Conservation (phyloP, 208 protist genomes). For the Trypanosoma scelopori region DNA sequence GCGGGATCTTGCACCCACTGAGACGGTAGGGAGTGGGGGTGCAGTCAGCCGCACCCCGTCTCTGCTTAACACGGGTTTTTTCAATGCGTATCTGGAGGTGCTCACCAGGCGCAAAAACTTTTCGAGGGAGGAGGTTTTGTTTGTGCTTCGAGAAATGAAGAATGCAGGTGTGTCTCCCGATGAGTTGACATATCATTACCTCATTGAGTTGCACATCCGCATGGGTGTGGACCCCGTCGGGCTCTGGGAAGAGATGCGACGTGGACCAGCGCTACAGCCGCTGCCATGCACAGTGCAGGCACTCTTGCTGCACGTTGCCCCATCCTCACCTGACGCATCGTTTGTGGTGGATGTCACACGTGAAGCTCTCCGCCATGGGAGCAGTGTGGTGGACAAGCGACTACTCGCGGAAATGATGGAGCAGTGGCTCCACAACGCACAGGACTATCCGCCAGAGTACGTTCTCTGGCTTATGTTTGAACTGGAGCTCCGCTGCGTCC, state of each 20-base stretch:
- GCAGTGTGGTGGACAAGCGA: conserved; percentile 63
- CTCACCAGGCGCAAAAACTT: conserved; percentile 67
- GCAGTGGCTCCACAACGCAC: conserved; percentile 43
- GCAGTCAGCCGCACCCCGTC: background rate
- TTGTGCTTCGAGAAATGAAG: conserved; percentile 65
- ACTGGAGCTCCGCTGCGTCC: conserved; percentile 77
- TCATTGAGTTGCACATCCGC: conserved; percentile 80
- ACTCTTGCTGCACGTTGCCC: conserved; percentile 67
- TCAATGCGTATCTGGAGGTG: conserved; percentile 78
- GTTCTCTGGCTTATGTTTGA: conserved; percentile 82
- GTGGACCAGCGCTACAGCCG: conserved; percentile 40
- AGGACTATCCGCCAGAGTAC: conserved; percentile 75
- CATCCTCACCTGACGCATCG: conserved; percentile 38
- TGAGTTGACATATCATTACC: conserved; percentile 79
- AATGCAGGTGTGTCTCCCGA: conserved; percentile 32
- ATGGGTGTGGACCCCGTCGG: conserved; percentile 58
- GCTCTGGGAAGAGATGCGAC: conserved; percentile 70
- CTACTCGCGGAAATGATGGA: conserved; percentile 63
- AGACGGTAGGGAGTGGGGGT: background rate
- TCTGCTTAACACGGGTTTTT: conserved; percentile 42
- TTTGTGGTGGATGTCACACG: conserved; percentile 74
- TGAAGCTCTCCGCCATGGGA: conserved; percentile 54
- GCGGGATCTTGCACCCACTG: conserved; percentile 34
- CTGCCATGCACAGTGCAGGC: conserved; percentile 67
- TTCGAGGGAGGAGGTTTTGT: conserved; percentile 50